A percentile compares a stretch with the other conserved stretches of the same genome.
phyloP scores from a whole-genome alignment of 2,329 filamentous ascomycete genomes.

The Niveomyces coronatus region DNA sequence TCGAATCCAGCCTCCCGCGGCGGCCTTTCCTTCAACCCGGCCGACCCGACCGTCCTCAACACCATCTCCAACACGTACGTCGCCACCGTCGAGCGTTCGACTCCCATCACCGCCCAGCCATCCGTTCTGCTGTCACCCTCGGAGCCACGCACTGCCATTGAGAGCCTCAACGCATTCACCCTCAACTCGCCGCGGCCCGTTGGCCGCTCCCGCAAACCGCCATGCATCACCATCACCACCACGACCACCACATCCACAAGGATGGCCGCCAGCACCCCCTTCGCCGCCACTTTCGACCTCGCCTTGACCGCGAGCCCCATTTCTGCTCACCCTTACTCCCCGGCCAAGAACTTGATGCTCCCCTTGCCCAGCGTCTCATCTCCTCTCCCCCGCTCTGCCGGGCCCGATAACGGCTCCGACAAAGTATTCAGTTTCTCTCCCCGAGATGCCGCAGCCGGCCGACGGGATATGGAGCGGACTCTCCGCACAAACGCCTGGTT shows the following conservation, averaged over 20 bases:
- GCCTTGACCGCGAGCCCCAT: constrained; percentile 40
- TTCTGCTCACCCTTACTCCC: constrained; percentile 35
- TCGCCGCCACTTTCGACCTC: constrained; percentile 24
- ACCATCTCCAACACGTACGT: constrained; percentile 57
- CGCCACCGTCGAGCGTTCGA: constrained; percentile 45
- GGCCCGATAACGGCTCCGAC: constrained; percentile 31
- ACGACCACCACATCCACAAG: too few species aligned
- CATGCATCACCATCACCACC: too few species aligned
- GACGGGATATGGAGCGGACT: constrained; percentile 2
- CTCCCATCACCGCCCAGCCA: constrained; percentile 30
- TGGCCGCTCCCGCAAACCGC: too few species aligned
- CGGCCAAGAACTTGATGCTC: constrained; percentile 33
- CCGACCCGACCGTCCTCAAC: constrained; percentile 54
- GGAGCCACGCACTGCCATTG: constrained; percentile 40
- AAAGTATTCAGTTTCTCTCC: constrained; percentile 37
- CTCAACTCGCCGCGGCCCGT: too few species aligned
- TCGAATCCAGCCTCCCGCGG: constrained; percentile 23
- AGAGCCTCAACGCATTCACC: constrained; percentile 26
- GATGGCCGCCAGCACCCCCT: constrained; percentile 29
- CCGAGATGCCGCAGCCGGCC: constrained; percentile 19
- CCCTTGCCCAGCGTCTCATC: constrained; percentile 47
- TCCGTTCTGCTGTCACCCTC: constrained; percentile 24
- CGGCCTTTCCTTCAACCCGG: constrained; percentile 35
- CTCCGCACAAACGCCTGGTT: background rate
- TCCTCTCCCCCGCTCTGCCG: constrained; percentile 48